Evolutionary conservation across 495 filamentous ascomycete species (phyloP), one percentile per base, ranked within the genome.

Genomic region (Neurospora sp.): DNA sequence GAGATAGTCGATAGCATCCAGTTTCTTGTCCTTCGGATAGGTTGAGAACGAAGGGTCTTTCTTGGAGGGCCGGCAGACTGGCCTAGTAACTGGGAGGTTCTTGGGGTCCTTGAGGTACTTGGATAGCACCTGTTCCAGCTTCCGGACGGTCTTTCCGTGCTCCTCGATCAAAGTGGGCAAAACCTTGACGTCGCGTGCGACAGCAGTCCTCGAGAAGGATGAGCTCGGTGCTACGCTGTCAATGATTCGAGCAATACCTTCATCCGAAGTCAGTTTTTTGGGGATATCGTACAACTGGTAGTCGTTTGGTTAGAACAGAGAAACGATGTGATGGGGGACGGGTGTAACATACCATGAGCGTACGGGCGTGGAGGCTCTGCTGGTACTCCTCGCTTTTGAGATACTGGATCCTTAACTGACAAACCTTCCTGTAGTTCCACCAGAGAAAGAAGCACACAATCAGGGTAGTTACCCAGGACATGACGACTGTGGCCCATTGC

Each of bases 1-100:
- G 69, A 97, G 86, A 77, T 97, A 98, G 75, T 97, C 93, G 78
- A 99, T 98, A 14, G 96, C 93, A 76, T 99, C 96, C 37, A 98
- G 88, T 78, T 93, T 93, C 72, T 91, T 89, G 35, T 90, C 88
- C 66, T 88, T 91, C 0, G 87, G 83, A 75, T 88, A 89, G 18
- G 84, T 85, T 10, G 79, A 78, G 74, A 85, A 89, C 0, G 86
- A 85, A 20, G 86, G 88, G 75, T 94, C 91, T 42, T 88, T 88
- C 76, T 93, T 92, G 12, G 92, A 91, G 5, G 92, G 93, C 70
- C 86, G 88, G 83, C 94, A 95, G 9, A 87, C 87, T 11, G 96
- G 96, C 72, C 96, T 86, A n/a, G 87, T 88, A 0, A 91, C 73
- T 0, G 96, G 96, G 2, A 98, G 86, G 70, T 90, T 89, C 76